phyloP scores from a whole-genome alignment of 164 flowering plant species.

The Vitis rupestris region DNA sequence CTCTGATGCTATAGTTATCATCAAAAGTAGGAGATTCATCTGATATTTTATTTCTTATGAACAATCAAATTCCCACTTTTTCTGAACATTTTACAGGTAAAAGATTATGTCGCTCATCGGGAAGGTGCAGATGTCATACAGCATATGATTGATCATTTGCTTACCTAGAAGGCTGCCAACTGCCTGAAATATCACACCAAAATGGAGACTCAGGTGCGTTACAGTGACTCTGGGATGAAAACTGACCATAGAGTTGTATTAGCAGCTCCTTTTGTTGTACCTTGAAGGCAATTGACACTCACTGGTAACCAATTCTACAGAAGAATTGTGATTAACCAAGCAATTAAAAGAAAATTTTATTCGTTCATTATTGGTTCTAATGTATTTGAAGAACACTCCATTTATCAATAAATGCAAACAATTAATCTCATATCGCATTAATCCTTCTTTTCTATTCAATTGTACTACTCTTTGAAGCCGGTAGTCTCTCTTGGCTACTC shows the following conservation, averaged over 20 bases:
- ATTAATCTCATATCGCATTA: not conserved
- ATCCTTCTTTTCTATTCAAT: not conserved
- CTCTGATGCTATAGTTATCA: not conserved
- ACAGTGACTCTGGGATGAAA: not conserved
- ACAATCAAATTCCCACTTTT: not conserved
- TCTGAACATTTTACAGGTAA: slow-evolving; percentile 51
- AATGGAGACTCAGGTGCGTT: not conserved
- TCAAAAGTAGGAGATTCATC: not conserved
- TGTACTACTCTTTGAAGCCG: no score
- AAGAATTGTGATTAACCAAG: not conserved
- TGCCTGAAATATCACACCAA: not conserved
- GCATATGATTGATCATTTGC: slow-evolving; percentile 91
- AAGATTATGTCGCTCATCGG: slow-evolving; percentile 55
- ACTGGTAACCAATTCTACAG: not conserved
- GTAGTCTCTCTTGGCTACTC: no score
- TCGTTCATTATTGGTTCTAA: not conserved
- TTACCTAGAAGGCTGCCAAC: slow-evolving; percentile 27
- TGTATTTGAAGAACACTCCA: not conserved
- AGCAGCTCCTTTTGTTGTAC: not conserved
- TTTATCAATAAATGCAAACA: not conserved
- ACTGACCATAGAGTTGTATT: not conserved
- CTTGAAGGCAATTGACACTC: not conserved
- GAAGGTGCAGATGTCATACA: slow-evolving; percentile 91
- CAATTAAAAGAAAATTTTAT: slow-evolving; percentile 7
- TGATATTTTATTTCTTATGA: not conserved